A percentile compares a stretch with the other conserved stretches of the same genome.
Conservation (phyloP, 306 rosid genomes). For the Vigna unguiculata region DNA sequence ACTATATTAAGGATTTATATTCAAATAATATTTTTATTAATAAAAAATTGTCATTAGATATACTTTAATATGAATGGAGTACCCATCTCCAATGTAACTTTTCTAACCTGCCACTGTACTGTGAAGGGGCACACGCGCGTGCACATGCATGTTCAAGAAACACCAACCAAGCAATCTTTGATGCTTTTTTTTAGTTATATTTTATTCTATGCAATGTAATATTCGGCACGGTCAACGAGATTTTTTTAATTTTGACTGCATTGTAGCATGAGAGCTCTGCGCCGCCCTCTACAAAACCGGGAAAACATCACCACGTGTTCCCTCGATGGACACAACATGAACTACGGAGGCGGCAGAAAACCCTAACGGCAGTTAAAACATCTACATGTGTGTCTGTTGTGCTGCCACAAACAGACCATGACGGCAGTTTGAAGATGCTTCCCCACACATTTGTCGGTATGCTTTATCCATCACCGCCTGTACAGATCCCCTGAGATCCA, state of each 20-base stretch:
- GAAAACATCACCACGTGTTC: constrained; percentile 5
- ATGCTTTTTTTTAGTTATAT: too few relatives aligned
- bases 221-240: constrained; percentile 53
- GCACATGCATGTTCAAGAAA: background rate
- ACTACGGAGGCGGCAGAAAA: constrained; percentile 37
- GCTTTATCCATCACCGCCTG: constrained; percentile 42
- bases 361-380: constrained; percentile 51
- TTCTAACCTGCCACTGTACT: background rate
- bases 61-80: too few relatives aligned
- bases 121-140: background rate
- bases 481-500: background rate
- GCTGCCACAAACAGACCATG: constrained; percentile 35
- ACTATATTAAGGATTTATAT: too few relatives aligned
- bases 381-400: background rate
- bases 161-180: too few relatives aligned
- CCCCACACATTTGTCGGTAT: constrained; percentile 44
- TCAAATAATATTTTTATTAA: too few relatives aligned
- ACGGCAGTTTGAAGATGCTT: constrained; percentile 43
- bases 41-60: too few relatives aligned
- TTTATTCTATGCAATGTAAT: background rate
- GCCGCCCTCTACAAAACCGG: constrained; percentile 24
- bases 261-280: background rate
- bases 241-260: constrained; percentile 54
- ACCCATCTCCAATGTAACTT: too few relatives aligned
- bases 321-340: background rate